Base-by-base conservation (phyloP, 257 asterid species). In the Solanum phureja region DNA sequence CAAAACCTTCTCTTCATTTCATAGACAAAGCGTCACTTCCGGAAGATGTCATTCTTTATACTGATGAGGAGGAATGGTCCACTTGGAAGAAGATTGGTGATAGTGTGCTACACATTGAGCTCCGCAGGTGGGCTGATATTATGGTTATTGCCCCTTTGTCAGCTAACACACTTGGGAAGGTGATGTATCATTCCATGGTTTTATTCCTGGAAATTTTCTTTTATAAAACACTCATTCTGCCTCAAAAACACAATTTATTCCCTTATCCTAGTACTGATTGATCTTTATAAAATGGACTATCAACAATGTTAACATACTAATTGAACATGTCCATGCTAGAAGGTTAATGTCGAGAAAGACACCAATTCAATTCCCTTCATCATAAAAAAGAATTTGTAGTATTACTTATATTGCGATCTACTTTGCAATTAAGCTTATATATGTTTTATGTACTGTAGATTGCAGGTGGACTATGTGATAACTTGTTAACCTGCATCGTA, bases 141-240 rank as follows among this genome's bases (percentile, higher is more conserved):
- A 94, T 95, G 98, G 94, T 96, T 87, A 95, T 96, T 42, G 98
- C 98, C 19, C 99, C 98, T 46, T 90, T 96, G 87, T 96, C 99
- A 7, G 98, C 99, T 64, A 95, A 96, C 91, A 96, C 99, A 34
- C 99, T 96, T 86, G 98, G 92, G 89, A 95, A 96, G 99, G 98
- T 96, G 90, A 77, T 62, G 64, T 33, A 40, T 76, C 23, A 38
- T 38, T 76, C 35, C 56, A 27, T 5, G 33, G 23, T n/a, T 86
- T 71, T 71, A 19, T 13, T 85, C n/a, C 64, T 77, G 34, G 62
- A 77, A 77, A 24, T 42, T 44, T 77, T 24, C 4, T 77, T 76
- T 42, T n/a, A 40, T 24, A 24, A 77, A 14, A 77, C 62, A 8
- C 84, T 7, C 62, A 6, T 42, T 42, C 62, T 77, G 84, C 84